Conservation (phyloP, 1,284 basidiomycete species). For the Tilletia caries region DNA sequence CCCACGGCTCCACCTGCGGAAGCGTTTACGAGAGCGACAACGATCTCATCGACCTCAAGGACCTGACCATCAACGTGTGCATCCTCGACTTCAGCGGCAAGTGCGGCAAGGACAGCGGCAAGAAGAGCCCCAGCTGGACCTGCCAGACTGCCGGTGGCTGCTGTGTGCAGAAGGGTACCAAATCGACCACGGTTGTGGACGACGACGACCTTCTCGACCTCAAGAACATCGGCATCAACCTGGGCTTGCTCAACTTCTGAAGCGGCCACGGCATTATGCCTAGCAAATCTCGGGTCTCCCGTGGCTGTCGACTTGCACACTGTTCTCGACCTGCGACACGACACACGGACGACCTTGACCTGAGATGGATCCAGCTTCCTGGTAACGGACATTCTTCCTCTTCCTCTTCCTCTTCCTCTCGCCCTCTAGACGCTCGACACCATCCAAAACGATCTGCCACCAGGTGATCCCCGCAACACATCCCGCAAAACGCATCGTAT, state of each 20-base stretch:
- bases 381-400: too few species aligned
- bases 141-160: conserved; percentile 2
- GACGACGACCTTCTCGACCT: background rate
- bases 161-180: conserved; percentile 5
- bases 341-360: too few species aligned
- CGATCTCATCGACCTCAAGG: conserved; percentile 8
- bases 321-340: too few species aligned
- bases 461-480: too few species aligned
- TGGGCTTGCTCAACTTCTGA: background rate
- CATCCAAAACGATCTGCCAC: too few species aligned
- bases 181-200: background rate
- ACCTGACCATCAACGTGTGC: conserved; percentile 6
- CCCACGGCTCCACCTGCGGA: background rate
- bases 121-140: background rate
- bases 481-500: too few species aligned
- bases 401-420: too few species aligned
- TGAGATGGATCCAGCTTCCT: too few species aligned
- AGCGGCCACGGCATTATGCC: too few species aligned
- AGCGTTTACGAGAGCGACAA: conserved; percentile 5
- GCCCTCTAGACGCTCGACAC: too few species aligned
- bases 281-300: too few species aligned
- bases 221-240: conserved; percentile 1
- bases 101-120: conserved; percentile 11
- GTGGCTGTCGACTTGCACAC: too few species aligned
- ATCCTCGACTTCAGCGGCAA: conserved; percentile 10